Conservation (phyloP, 1,284 basidiomycete species). For the Athelia psychrophila region DNA sequence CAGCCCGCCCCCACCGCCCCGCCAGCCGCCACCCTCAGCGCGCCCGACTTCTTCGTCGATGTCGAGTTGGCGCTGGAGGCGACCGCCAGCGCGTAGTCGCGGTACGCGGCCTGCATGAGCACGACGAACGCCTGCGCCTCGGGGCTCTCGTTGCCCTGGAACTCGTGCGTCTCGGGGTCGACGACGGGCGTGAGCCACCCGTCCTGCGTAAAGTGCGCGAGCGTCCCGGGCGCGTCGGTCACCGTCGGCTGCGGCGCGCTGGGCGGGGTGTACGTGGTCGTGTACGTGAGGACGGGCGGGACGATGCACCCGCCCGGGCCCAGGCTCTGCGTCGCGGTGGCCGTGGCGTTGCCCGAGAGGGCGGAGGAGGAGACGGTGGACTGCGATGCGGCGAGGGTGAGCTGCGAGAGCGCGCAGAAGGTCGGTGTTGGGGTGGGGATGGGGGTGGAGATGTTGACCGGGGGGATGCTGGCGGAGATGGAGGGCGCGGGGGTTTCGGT, state of each 20-base stretch:
- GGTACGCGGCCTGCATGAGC: conserved; percentile 67
- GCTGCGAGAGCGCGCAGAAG: too few species aligned
- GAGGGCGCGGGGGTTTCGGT: too few species aligned
- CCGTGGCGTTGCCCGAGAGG: conserved; percentile 5
- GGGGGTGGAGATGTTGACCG: too few species aligned
- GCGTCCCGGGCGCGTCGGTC: conserved; percentile 15
- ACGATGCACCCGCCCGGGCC: conserved; percentile 1
- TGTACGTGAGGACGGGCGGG: conserved; percentile 6
- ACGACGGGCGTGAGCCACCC: conserved; percentile 72
- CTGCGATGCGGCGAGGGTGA: conserved; percentile 40
- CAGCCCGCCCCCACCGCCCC: too few species aligned
- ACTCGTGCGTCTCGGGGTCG: conserved; percentile 55
- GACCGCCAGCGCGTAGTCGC: conserved; percentile 60
- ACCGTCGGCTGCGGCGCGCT: conserved; percentile 9
- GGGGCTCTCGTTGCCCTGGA: conserved; percentile 47
- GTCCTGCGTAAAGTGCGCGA: conserved; percentile 48
- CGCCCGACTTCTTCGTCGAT: too few species aligned
- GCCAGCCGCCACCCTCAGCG: too few species aligned
- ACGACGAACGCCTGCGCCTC: conserved; percentile 71
- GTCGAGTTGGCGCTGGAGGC: not conserved
- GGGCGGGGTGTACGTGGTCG: conserved; percentile 2
- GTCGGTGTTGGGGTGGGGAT: too few species aligned
- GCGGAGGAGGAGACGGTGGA: conserved; percentile 10
- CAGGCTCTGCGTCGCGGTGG: not conserved
- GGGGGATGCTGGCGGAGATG: too few species aligned